phyloP scores from a whole-genome alignment of 2,329 filamentous ascomycete species.

The Trichophyton mentagrophytes region DNA sequence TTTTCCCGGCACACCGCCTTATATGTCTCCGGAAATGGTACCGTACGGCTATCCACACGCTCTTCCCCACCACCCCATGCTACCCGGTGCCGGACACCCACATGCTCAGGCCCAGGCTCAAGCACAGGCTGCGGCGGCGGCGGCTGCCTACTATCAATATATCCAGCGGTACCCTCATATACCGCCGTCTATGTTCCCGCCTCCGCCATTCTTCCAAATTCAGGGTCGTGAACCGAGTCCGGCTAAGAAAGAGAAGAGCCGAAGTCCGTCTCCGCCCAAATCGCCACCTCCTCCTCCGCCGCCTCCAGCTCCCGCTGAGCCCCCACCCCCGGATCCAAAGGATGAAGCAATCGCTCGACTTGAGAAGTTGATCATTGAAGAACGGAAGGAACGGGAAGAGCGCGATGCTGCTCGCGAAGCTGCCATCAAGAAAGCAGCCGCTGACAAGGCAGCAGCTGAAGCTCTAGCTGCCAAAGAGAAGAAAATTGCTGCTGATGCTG shows the following conservation, averaged over 20 bases:
- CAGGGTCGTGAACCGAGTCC: slow-evolving; percentile 24
- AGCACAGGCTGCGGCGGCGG: not conserved
- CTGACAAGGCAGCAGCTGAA: slow-evolving; percentile 23
- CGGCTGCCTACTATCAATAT: slow-evolving; percentile 15
- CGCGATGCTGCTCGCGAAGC: slow-evolving; percentile 30
- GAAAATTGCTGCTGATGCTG: slow-evolving; percentile 31
- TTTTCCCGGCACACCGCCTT: slow-evolving; percentile 7
- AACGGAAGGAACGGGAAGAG: slow-evolving; percentile 30
- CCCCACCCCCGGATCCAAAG: slow-evolving; percentile 32
- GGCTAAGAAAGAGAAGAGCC: slow-evolving; percentile 10
- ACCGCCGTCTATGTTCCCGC: slow-evolving; percentile 24
- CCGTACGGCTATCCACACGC: slow-evolving; percentile 19
- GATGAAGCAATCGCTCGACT: slow-evolving; percentile 49
- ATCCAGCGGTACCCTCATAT: slow-evolving; percentile 23
- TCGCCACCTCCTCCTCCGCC: slow-evolving; percentile 17
- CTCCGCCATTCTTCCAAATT: slow-evolving; percentile 26
- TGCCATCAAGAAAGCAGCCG: slow-evolving; percentile 42
- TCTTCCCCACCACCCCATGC: not conserved
- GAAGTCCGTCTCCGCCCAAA: slow-evolving; percentile 15
- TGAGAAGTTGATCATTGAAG: slow-evolving; percentile 43
- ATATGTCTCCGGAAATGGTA: slow-evolving; percentile 24
- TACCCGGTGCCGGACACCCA: slow-evolving; percentile 13
- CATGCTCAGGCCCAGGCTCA: slow-evolving; percentile 1
- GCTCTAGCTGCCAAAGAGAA: slow-evolving; percentile 30
- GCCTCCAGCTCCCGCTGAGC: slow-evolving; percentile 18